Conservation (phyloP, 2,329 filamentous ascomycete genomes). For the Exophiala lecanii-corni region DNA sequence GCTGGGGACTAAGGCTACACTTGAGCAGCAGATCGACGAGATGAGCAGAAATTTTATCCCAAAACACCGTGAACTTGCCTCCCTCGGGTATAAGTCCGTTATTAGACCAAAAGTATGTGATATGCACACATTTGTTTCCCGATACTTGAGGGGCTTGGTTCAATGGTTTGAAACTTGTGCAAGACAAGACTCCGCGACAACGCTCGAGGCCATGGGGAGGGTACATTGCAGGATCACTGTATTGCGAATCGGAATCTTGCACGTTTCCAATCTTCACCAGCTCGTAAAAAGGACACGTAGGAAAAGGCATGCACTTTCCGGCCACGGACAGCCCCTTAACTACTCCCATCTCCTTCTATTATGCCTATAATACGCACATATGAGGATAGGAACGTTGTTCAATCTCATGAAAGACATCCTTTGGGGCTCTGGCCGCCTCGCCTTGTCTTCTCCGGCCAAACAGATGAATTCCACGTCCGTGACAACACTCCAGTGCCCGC, state of each 20-base stretch:
- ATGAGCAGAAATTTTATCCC: neutral
- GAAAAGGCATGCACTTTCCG: neutral
- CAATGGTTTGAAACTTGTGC: constrained; percentile 1
- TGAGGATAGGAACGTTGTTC: neutral
- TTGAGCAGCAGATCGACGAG: neutral
- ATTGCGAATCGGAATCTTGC: no score
- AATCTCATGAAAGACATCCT: constrained; percentile 1
- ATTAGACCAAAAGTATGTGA: constrained; percentile 1
- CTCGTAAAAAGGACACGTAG: neutral
- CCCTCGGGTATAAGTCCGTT: no score
- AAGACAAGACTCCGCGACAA: neutral
- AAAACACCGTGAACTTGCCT: neutral
- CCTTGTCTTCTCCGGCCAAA: neutral
- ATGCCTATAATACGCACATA: neutral
- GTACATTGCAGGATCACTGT: neutral
- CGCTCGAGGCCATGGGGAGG: neutral
- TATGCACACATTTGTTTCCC: neutral
- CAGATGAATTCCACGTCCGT: constrained; percentile 2
- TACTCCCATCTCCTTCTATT: neutral
- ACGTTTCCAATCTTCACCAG: neutral
- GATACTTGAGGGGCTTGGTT: neutral
- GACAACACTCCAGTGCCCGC: neutral
- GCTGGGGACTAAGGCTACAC: neutral
- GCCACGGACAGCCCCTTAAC: neutral
- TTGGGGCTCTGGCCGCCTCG: neutral